Evolutionary conservation across 176 grass and related monocot genomes (phyloP).

Genomic region (Oryza glaberrima): DNA sequence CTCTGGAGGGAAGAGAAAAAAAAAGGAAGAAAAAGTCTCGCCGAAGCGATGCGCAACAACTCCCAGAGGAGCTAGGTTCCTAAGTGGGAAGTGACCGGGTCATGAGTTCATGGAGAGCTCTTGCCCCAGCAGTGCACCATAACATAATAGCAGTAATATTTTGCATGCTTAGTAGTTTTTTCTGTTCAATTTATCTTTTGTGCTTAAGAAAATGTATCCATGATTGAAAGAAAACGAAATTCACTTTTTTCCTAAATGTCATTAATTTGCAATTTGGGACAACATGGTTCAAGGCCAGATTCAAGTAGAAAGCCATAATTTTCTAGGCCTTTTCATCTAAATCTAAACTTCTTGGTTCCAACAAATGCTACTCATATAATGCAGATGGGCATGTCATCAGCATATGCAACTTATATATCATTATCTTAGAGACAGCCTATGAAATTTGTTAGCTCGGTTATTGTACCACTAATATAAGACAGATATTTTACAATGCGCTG

Average conservation of each 20-base stretch:
- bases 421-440: not conserved
- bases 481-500: not conserved
- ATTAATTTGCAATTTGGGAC: not conserved
- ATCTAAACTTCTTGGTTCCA: not conserved
- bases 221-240: not conserved
- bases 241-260: not conserved
- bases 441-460: not conserved
- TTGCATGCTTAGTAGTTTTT: not conserved
- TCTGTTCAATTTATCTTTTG: not conserved
- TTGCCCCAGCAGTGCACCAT: too few species aligned
- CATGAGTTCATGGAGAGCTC: too few species aligned
- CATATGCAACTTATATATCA: constrained; percentile 5
- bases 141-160: not conserved
- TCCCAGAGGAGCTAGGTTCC: too few species aligned
- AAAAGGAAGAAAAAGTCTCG: too few species aligned
- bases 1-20: too few species aligned
- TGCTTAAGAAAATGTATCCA: not conserved
- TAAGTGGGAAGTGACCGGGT: too few species aligned
- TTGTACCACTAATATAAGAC: not conserved
- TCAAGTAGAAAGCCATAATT: not conserved
- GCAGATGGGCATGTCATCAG: not conserved
- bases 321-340: not conserved
- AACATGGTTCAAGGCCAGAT: not conserved
- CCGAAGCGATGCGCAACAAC: too few species aligned
- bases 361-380: not conserved